These are phyloP conservation scores for Botrytis cinerea DNA, from an alignment of 2,329 filamentous ascomycete genomes.

Conservation along the genomic window DNA sequence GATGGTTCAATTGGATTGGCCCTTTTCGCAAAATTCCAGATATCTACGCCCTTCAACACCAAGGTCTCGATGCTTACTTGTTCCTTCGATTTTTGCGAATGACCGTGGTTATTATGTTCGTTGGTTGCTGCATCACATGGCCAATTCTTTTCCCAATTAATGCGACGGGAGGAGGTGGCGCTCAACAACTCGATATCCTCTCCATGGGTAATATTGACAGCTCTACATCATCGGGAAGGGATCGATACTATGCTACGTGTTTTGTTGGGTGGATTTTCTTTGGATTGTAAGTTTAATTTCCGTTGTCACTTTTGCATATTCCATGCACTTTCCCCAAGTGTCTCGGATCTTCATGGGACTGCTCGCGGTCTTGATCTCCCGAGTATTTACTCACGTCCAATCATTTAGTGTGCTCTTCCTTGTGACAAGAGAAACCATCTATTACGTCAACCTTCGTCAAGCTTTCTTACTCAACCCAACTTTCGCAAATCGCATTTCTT, in stretches of 20 bases:
- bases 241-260: slow-evolving; percentile 76
- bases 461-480: slow-evolving; percentile 85
- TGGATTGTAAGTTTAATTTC: slow-evolving; percentile 54
- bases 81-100: slow-evolving; percentile 87
- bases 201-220: slow-evolving; percentile 73
- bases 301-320: not conserved
- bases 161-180: slow-evolving; percentile 70
- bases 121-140: slow-evolving; percentile 83
- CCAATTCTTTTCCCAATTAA: slow-evolving; percentile 86
- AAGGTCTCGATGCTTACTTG: slow-evolving; percentile 89
- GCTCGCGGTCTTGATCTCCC: no score
- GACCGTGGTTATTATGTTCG: slow-evolving; percentile 73
- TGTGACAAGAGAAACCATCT: slow-evolving; percentile 84
- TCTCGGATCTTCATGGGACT: not conserved
- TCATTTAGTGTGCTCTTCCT: slow-evolving; percentile 69
- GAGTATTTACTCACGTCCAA: not conserved
- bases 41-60: slow-evolving; percentile 81
- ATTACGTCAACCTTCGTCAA: slow-evolving; percentile 89
- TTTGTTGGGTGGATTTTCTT: slow-evolving; percentile 77
- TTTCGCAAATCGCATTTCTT: slow-evolving; percentile 83
- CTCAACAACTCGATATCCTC: slow-evolving; percentile 71
- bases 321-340: no score
- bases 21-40: slow-evolving; percentile 70
- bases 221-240: slow-evolving; percentile 53
- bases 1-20: slow-evolving; percentile 67